A percentile compares a stretch with the other conserved stretches of the same genome.
Evolutionary conservation across 108 stramenopile species (phyloP).

Genomic region (Seminavis robusta): DNA sequence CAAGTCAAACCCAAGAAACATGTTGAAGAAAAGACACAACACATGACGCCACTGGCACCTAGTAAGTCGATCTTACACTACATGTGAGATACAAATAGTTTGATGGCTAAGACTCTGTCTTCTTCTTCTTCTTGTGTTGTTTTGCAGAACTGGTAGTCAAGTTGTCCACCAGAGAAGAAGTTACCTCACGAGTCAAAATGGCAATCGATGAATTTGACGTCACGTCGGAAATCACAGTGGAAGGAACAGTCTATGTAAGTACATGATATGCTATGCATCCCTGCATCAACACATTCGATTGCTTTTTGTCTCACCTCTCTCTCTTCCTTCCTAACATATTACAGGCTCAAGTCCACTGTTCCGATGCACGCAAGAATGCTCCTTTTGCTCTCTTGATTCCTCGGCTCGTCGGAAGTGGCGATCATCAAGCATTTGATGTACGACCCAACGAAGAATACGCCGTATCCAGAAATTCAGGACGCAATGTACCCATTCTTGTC

Average conservation of each 20-base stretch:
- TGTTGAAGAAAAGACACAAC: too few relatives aligned
- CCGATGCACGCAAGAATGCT: slow-evolving; percentile 55
- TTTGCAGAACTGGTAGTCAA: slow-evolving; percentile 36
- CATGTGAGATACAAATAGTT: too few relatives aligned
- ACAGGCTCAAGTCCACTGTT: slow-evolving; percentile 54
- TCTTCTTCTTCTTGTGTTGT: too few relatives aligned
- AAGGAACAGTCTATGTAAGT: slow-evolving; percentile 57
- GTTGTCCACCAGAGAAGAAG: slow-evolving; percentile 60
- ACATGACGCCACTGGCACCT: too few relatives aligned
- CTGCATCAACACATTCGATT: neutral
- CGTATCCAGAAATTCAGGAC: neutral
- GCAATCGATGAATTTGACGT: slow-evolving; percentile 35
- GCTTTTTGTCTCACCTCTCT: neutral
- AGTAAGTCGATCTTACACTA: too few relatives aligned
- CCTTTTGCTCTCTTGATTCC: slow-evolving; percentile 29
- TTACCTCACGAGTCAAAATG: slow-evolving; percentile 32
- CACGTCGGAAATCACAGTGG: slow-evolving; percentile 33
- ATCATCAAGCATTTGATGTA: neutral
- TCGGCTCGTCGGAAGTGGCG: too few relatives aligned
- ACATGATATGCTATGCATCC: neutral
- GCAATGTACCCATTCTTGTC: slow-evolving; percentile 14
- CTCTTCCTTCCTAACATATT: neutral
- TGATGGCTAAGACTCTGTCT: too few relatives aligned
- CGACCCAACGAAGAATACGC: slow-evolving; percentile 1
- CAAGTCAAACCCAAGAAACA: too few relatives aligned